Base-by-base conservation (phyloP, 352 stramenopile species). In the Phytopythium chamaehyphon region DNA sequence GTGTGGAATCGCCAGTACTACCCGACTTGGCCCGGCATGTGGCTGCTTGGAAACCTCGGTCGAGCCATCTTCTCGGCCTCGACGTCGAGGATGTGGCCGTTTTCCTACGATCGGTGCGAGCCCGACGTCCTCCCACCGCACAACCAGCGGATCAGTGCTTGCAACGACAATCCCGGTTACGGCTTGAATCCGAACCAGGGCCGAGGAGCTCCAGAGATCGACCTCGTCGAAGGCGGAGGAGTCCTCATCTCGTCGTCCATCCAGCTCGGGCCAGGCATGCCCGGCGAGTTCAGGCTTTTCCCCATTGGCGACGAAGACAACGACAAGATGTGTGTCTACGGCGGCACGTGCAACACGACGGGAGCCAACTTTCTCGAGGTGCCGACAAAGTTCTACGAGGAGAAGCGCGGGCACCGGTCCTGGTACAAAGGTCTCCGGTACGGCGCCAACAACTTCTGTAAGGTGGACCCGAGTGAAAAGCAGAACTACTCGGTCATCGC, bases 51-150 rank as follows among this genome's bases (percentile, higher is more conserved):
- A 9, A 97, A 98, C 72, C 65, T 98, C 12, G 91, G 87, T 6
- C 61, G 93, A 22, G 88, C 90, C 6, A 97, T 95, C 10, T 98
- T 97, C 59, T 90, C 93, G 33, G 75, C 62, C 0, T 90, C 73
- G 0, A 96, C 87, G 2, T 91, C 93, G 55, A 89, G 90, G 62
- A 85, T 97, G 52, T 98, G 93, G 93, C 94, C 94, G 0, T 98
- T 92, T 85, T 96, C 75, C 38, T 98, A 96, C 57, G 67, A 97
- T 48, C 72, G 64, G 26, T 98, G 92, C 55, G 61, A 98, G 59
- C 51, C 65, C 0, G 58, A 69, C 23, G 40, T 68, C n/a, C 69
- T 75, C 11, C 35, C 57, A 6, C 57, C 62, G 0, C 59, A 43
- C 11, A 72, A 77, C 50, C 70, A 84, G 48, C 59, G 65, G 6